Percentiles rank a stretch among this genome's conserved stretches.
phyloP scores from a whole-genome alignment of 257 asterid species.

The Cinchona pubescens region DNA sequence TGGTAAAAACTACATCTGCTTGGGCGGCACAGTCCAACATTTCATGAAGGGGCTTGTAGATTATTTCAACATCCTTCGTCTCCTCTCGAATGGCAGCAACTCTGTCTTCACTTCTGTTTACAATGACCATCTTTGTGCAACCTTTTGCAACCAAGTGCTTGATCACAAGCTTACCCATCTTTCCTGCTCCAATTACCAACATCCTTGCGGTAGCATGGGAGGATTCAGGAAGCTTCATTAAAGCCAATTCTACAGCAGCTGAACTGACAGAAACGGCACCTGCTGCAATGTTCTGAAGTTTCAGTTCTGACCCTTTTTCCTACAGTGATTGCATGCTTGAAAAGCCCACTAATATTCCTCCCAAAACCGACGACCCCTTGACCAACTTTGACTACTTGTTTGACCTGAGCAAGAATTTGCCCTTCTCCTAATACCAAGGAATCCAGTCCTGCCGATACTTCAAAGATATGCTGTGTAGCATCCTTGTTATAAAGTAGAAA shows the following conservation, averaged over 20 bases:
- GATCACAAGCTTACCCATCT: constrained; percentile 98
- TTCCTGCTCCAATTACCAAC: constrained; percentile 87
- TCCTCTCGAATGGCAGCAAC: constrained; percentile 79
- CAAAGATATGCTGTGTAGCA: constrained; percentile 90
- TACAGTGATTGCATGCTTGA: constrained; percentile 88
- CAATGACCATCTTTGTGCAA: constrained; percentile 81
- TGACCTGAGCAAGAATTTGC: constrained; percentile 93
- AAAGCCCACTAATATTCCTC: constrained; percentile 86
- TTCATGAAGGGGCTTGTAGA: constrained; percentile 64
- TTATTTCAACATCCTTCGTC: constrained; percentile 59
- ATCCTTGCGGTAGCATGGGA: constrained; percentile 64
- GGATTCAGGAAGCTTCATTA: constrained; percentile 77
- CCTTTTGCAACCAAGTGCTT: constrained; percentile 91
- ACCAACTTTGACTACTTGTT: constrained; percentile 90
- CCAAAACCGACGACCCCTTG: constrained; percentile 89
- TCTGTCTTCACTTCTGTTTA: constrained; percentile 70
- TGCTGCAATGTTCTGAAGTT: constrained; percentile 84
- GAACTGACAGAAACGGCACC: constrained; percentile 98
- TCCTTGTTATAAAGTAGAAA: constrained; percentile 79
- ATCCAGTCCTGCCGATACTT: constrained; percentile 92
- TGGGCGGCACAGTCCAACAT: constrained; percentile 58
- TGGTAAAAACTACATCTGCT: constrained; percentile 83
- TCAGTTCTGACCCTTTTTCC: constrained; percentile 92
- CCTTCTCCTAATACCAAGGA: constrained; percentile 95
- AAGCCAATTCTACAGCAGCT: constrained; percentile 89